A percentile compares a stretch with the other conserved stretches of the same genome.
Evolutionary conservation across 1,139 yeast species (phyloP).

Genomic region (Blastobotrys aristatus): DNA sequence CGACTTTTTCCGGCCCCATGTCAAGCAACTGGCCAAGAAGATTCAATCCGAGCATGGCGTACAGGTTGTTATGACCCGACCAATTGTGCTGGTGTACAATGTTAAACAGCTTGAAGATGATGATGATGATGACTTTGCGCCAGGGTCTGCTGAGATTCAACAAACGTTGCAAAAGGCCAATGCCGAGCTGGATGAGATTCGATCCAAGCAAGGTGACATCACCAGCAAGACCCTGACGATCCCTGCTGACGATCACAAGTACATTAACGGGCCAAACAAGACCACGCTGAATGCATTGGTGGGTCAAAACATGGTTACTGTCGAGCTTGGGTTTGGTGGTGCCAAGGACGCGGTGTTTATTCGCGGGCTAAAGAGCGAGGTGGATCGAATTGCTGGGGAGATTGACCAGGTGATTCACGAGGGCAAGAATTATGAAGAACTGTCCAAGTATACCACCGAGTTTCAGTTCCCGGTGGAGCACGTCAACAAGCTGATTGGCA

Average conservation of each 20-base stretch:
- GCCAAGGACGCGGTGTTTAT: constrained; percentile 47
- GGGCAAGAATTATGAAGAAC: constrained; percentile 56
- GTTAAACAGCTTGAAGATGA: constrained; percentile 36
- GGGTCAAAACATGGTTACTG: constrained; percentile 24
- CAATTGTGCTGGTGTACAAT: constrained; percentile 42
- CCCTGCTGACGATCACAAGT: constrained; percentile 52
- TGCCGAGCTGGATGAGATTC: constrained; percentile 51
- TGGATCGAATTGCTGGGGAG: constrained; percentile 48
- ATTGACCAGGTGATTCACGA: constrained; percentile 56
- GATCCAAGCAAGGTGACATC: constrained; percentile 54
- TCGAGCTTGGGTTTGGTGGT: constrained; percentile 21
- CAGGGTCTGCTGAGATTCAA: constrained; percentile 37
- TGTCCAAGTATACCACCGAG: constrained; percentile 51
- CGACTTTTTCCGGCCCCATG: constrained; percentile 54
- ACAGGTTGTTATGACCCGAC: constrained; percentile 46
- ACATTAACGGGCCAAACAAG: constrained; percentile 50
- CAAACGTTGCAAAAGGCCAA: constrained; percentile 40
- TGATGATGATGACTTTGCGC: constrained; percentile 46
- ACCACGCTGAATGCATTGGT: constrained; percentile 46
- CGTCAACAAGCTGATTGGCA: constrained; percentile 82
- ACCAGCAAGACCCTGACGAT: constrained; percentile 48
- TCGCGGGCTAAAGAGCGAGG: constrained; percentile 59
- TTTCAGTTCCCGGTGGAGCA: constrained; percentile 61
- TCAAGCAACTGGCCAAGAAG: constrained; percentile 39
- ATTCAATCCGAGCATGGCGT: constrained; percentile 49